Base-by-base conservation (phyloP, 2,329 filamentous ascomycete species). In the Peltaster fructicola region DNA sequence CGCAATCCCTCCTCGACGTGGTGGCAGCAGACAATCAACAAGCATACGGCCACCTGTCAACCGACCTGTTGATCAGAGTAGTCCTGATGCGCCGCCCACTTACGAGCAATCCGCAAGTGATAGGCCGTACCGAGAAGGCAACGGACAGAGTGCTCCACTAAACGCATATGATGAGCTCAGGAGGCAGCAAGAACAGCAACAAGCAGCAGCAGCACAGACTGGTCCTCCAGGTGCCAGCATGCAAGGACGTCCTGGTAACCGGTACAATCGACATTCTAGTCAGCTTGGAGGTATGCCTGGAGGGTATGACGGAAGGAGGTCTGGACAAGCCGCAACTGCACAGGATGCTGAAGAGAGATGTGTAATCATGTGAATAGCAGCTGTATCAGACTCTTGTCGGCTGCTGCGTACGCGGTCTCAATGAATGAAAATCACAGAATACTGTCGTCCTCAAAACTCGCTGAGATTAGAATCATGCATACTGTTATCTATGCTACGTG, bases 21-120 rank as follows among this genome's bases (percentile, higher is more conserved):
- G 30, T 12, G 24, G 17, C 8, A 11, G 17, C 14, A 9, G 20
- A 6, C 22, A 17, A 18, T 12, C 24, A 6, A 31, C 35, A n/a
- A 30, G 26, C 13, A 34, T 24, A 3, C 24, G 40, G 23, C 40
- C 40, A 7, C 32, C 34, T 6, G 38, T 40, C 7, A 45, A 40
- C n/a, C 35, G 40, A 14, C 41, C 44, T n/a, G 32, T 43, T 7
- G 37, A 43, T 10, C 24, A 47, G 1, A 20, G 22, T 11, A 41
- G 40, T 16, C 60, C 69, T 14, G 61, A 57, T 0, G 68, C 68
- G 2, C 70, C 68, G 1, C 72, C 72, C 4, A 61, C 63, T 0
- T 77, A 77, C 39, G 72, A 76, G 43, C 67, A 74, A 44, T 66
- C 68, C 10, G 60, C 68, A 1, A 60, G 52, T 8, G 57, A 59